Evolutionary conservation across 2,329 filamentous ascomycete species (phyloP), one percentile per base, ranked within the genome.

Genomic region (Cephalotrichum gorgonifer): DNA sequence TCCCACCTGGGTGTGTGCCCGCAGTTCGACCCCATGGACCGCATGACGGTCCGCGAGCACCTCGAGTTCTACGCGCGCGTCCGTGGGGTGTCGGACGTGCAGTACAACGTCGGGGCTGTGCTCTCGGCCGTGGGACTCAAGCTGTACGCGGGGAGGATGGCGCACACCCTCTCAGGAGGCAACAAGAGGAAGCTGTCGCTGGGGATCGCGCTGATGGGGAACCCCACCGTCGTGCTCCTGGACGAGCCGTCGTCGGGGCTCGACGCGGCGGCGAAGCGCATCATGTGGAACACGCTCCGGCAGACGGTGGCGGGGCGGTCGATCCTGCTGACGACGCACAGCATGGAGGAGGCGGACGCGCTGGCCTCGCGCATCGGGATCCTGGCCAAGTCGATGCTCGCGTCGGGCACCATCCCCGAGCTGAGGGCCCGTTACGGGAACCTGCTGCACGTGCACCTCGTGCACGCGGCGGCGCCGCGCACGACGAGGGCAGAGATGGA

Each of bases 261-360:
- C 70, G 91, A 97, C 57, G 89, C 90, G 0, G 88, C 88, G 0
- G 85, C 88, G 0, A 96, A 96, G 64, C 79, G 91, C 39, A 78
- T 94, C 55, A 95, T 97, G 86, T 96, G 91, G 91, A 80, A 80
- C 50, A 95, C 89, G 0, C 73, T 96, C 1, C 78, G 79, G 3
- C 76, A 81, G 1, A 82, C 90, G 3, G 82, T 85, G 0, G 77
- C 81, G 0, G 88, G 88, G 0, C 78, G 90, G n/a, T 86, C 84
- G 0, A 79, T 96, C 15, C 73, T 97, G 2, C 75, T 97, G 17
- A 96, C 91, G 0, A 96, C 91, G 0, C 91, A 97, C 64, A 87
- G 81, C 44, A 95, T 96, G 89, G 90, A 96, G 63, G 91, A 96
- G 66, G 91, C 90, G 1, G 88, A 95, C 59, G 89, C 89, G 1